phyloP scores from a whole-genome alignment of 306 rosid genomes.

The Corylus avellana region DNA sequence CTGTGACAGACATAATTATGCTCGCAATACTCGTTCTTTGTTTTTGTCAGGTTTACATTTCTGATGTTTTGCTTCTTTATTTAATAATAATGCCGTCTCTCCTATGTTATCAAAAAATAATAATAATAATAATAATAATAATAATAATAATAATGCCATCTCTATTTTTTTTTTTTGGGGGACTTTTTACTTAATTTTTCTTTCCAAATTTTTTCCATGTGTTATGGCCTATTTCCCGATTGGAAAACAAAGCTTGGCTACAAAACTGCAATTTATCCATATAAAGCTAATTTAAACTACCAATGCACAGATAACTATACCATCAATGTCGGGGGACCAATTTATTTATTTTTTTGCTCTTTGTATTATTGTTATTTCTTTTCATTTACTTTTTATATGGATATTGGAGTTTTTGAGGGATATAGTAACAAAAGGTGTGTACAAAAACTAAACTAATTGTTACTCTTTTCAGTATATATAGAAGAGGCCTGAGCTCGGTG shows the following conservation, averaged over 20 bases:
- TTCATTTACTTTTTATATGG: neutral
- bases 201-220: neutral
- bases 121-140: too few relatives aligned
- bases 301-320: neutral
- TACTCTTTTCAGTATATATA: neutral
- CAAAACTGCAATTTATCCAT: neutral
- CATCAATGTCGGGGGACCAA: neutral
- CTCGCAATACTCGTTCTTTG: neutral
- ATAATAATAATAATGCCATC: neutral
- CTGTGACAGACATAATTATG: neutral
- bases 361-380: neutral
- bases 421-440: neutral
- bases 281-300: neutral
- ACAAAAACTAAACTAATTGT: neutral
- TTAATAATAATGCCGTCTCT: neutral
- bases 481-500: neutral
- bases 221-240: neutral
- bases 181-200: neutral
- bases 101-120: too few relatives aligned
- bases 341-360: neutral
- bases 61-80: neutral
- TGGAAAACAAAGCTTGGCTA: slow-evolving; percentile 13
- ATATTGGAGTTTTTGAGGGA: neutral
- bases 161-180: slow-evolving; percentile 4
- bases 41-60: slow-evolving; percentile 1